Conservation (phyloP, 2,329 filamentous ascomycete species). For the Colletotrichum cuscutae region DNA sequence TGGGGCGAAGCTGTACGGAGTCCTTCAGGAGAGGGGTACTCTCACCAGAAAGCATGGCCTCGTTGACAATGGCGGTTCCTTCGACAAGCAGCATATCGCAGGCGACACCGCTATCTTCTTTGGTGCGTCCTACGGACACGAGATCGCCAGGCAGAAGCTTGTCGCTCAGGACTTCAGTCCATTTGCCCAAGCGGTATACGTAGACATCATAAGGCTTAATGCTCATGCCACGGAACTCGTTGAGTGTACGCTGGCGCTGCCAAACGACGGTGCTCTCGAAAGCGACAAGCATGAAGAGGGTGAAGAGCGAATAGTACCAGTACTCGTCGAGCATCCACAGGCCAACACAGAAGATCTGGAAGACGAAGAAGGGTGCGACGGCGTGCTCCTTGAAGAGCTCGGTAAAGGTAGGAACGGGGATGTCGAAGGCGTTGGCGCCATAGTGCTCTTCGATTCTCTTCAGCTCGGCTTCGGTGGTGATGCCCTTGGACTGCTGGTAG, state of each 20-base stretch:
- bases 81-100: constrained; percentile 97
- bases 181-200: constrained; percentile 88
- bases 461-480: constrained; percentile 79
- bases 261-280: constrained; percentile 99
- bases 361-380: constrained; percentile 98
- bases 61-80: constrained; percentile 96
- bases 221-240: constrained; percentile 98
- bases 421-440: constrained; percentile 96
- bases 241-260: constrained; percentile 96
- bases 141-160: constrained; percentile 93
- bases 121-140: constrained; percentile 90
- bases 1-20: constrained; percentile 89
- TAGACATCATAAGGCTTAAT: constrained; percentile 98
- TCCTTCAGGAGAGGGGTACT: constrained; percentile 97
- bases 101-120: constrained; percentile 95
- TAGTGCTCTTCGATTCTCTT: constrained; percentile 89
- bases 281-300: constrained; percentile 95
- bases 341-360: constrained; percentile 98
- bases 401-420: constrained; percentile 93
- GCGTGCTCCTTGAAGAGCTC: constrained; percentile 99
- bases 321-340: constrained; percentile 99
- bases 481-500: constrained; percentile 84
- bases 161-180: constrained; percentile 90
- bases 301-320: constrained; percentile 99
- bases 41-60: constrained; percentile 98